Base-by-base conservation (phyloP, 495 filamentous ascomycete species). In the Neurospora tetraspora region DNA sequence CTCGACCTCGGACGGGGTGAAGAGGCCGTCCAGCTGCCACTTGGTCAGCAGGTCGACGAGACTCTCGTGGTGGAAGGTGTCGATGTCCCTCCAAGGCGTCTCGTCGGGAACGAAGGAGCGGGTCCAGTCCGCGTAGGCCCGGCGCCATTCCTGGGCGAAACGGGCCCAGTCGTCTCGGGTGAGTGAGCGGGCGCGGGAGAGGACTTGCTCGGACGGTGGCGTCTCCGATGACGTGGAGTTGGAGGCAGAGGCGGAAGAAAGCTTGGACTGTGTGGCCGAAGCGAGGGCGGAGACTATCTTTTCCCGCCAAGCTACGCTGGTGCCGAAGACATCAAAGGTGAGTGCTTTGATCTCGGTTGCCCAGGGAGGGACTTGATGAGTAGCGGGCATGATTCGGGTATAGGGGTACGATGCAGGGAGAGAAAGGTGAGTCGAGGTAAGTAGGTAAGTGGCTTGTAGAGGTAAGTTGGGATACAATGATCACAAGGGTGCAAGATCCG, bases 281-380 rank as follows among this genome's bases (percentile, higher is more conserved):
- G 88, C 81, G 20, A 94, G 82, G 38, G 86, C 85, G 16, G 82
- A 77, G 31, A 82, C 86, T 31, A 95, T 85, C 39, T 87, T 86
- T 39, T 80, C 82, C 70, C 91, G 87, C 90, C 91, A 93, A 82
- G 92, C 84, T 36, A 94, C 92, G 70, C 90, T 86, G 5, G 92
- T 94, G 74, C 93, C 93, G 82, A 95, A 95, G 76, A 91, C 84
- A 77, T 87, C 86, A 73, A 88, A 88, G 34, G 83, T 84, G n/a
- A 88, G 76, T 18, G 82, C 86, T 73, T 86, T 85, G 72, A 85
- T 69, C 20, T 71, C 69, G 27, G 39, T 20, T 23, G 69, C 18
- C 37, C 68, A 45, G 31, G 70, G 70, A 40, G 47, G 47, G 36
- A n/a, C 27, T 14, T 39, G 70, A 18, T 34, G 53, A 34, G 23